Evolutionary conservation across 345 rosid genomes (phyloP).

Genomic region (Salix caprea): DNA sequence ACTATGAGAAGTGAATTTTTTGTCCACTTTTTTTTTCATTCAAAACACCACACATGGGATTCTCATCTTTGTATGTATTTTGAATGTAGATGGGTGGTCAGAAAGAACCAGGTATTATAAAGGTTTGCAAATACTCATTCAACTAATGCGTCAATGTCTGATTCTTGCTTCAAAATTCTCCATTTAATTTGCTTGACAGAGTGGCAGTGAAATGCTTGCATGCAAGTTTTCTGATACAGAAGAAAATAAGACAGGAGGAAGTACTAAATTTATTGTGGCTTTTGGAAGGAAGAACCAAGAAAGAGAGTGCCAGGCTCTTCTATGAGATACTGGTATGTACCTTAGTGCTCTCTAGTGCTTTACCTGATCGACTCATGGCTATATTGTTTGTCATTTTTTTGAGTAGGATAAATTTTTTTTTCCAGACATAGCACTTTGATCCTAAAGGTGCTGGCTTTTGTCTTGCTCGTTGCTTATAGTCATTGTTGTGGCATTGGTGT

Average conservation of each 20-base stretch:
- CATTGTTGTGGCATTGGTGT: too few species aligned
- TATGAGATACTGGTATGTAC: slow-evolving; percentile 75
- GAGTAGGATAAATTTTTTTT: too few species aligned
- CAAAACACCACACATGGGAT: neutral
- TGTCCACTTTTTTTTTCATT: neutral
- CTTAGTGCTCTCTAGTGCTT: too few species aligned
- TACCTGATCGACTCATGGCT: too few species aligned
- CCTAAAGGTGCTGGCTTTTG: too few species aligned
- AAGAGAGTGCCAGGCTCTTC: slow-evolving; percentile 66
- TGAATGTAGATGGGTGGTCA: slow-evolving; percentile 61
- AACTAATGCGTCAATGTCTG: neutral
- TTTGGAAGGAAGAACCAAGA: slow-evolving; percentile 50
- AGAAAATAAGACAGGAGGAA: slow-evolving; percentile 41
- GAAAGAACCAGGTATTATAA: slow-evolving; percentile 44
- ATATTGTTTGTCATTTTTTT: too few species aligned
- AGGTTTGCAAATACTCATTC: neutral
- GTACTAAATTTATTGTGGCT: slow-evolving; percentile 44
- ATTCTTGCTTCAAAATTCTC: neutral
- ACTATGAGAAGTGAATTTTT: slow-evolving; percentile 7
- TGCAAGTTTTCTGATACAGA: slow-evolving; percentile 33
- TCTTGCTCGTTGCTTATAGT: too few species aligned
- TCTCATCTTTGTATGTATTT: slow-evolving; percentile 16
- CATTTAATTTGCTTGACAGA: slow-evolving; percentile 36
- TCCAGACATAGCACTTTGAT: too few species aligned
- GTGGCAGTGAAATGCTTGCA: slow-evolving; percentile 44